Evolutionary conservation across 306 rosid genomes (phyloP).

Genomic region (Cucurbita pepo): DNA sequence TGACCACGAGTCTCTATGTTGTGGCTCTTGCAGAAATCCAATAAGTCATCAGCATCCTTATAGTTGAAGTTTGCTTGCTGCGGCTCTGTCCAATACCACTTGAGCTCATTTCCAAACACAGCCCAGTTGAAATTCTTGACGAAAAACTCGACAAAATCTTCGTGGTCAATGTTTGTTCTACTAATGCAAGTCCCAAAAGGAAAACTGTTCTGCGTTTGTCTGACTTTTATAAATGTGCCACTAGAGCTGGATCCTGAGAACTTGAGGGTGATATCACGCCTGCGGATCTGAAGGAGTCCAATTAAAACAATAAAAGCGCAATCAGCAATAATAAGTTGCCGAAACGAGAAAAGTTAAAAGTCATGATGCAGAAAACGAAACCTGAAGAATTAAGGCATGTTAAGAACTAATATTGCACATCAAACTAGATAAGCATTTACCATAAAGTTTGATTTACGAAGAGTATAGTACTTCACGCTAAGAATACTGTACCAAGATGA

Average conservation of each 20-base stretch:
- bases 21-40: conserved; percentile 46
- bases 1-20: conserved; percentile 66
- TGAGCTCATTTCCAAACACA: conserved; percentile 85
- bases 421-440: not conserved
- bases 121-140: conserved; percentile 84
- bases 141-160: conserved; percentile 69
- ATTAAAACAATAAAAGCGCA: not conserved
- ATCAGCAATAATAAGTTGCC: not conserved
- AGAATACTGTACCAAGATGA: not conserved
- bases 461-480: not conserved
- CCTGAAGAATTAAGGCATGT: not conserved
- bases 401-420: not conserved
- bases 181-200: conserved; percentile 78
- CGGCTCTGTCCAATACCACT: conserved; percentile 92
- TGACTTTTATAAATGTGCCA: conserved; percentile 44
- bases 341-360: not conserved
- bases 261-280: conserved; percentile 59
- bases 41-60: conserved; percentile 70
- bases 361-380: not conserved
- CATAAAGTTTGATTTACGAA: not conserved
- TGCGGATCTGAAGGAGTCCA: conserved; percentile 48
- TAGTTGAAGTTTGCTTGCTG: conserved; percentile 68
- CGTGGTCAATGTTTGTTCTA: conserved; percentile 75
- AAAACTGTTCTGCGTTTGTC: conserved; percentile 46
- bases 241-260: conserved; percentile 41